phyloP scores from a whole-genome alignment of 768 basidiomycete genomes.

The Suillus lakei region DNA sequence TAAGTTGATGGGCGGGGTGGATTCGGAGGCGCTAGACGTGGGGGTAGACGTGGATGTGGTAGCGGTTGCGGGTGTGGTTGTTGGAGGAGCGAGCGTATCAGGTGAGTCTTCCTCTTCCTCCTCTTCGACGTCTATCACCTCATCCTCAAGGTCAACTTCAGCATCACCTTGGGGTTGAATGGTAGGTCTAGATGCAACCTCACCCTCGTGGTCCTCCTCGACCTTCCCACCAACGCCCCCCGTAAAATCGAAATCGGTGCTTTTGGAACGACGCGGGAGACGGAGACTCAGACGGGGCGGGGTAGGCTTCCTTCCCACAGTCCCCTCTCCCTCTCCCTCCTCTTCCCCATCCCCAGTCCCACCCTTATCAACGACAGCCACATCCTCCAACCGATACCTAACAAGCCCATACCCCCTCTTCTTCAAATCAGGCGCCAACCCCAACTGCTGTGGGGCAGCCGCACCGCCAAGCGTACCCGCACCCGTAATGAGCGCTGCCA shows the following conservation, averaged over 20 bases:
- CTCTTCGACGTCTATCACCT: background rate
- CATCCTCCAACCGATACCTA: constrained; percentile 43
- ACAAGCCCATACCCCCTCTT: constrained; percentile 67
- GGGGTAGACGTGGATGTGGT: constrained; percentile 8
- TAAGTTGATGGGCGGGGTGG: background rate
- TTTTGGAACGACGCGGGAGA: constrained; percentile 15
- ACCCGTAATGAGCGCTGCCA: constrained; percentile 70
- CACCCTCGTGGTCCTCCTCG: constrained; percentile 16
- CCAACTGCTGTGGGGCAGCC: constrained; percentile 53
- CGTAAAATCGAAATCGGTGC: constrained; percentile 18
- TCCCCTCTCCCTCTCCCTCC: background rate
- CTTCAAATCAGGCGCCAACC: constrained; percentile 58
- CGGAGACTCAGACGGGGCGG: constrained; percentile 4
- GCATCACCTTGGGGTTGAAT: background rate
- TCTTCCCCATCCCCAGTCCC: background rate
- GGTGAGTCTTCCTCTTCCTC: background rate
- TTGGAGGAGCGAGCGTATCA: constrained; percentile 17
- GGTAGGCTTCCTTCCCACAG: constrained; percentile 6
- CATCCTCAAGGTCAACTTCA: background rate
- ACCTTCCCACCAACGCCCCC: background rate
- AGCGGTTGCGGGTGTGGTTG: background rate
- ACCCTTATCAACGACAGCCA: background rate
- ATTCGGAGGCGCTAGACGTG: background rate
- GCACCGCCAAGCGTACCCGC: constrained; percentile 68
- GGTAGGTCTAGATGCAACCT: background rate